These are phyloP conservation scores for Ogataea nitratoaversa DNA, from an alignment of 805 yeast genomes.

Conservation along the genomic window DNA sequence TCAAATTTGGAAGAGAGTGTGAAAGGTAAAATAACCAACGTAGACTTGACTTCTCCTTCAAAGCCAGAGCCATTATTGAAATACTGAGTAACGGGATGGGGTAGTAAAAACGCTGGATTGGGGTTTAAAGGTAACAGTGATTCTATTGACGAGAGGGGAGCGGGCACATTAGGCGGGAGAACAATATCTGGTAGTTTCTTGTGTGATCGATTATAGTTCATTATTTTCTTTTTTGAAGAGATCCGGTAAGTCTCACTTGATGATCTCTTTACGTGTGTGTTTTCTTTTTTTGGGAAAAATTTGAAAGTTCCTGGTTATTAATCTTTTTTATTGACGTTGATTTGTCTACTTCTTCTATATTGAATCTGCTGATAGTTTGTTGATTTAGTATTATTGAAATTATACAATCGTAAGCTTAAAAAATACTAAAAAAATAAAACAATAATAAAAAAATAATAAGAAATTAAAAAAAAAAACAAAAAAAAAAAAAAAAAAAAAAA, in stretches of 20 bases:
- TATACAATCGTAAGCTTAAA: no score
- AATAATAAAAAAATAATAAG: background rate
- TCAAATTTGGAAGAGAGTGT: background rate
- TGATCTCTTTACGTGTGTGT: no score
- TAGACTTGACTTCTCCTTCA: slow-evolving; percentile 5
- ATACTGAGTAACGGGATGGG: slow-evolving; percentile 14
- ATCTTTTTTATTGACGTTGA: no score
- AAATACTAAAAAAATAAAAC: no score
- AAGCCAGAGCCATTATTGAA: slow-evolving; percentile 2
- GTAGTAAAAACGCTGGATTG: slow-evolving; percentile 12
- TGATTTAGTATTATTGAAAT: no score
- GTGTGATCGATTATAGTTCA: no score
- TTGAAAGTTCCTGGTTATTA: no score
- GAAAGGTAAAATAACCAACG: slow-evolving; percentile 1
- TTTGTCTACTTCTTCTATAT: no score
- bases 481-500: slow-evolving; percentile 5
- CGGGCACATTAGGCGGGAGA: slow-evolving; percentile 15
- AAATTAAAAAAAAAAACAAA: background rate
- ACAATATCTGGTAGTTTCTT: slow-evolving; percentile 5
- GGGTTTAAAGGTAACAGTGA: slow-evolving; percentile 3
- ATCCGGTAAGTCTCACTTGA: no score
- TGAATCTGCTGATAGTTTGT: no score
- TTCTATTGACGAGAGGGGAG: slow-evolving; percentile 10
- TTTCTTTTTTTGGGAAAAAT: no score
- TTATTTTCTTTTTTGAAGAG: no score